These are phyloP conservation scores for Populus hybrid DNA, from an alignment of 441 rosid species.

Conservation along the genomic window DNA sequence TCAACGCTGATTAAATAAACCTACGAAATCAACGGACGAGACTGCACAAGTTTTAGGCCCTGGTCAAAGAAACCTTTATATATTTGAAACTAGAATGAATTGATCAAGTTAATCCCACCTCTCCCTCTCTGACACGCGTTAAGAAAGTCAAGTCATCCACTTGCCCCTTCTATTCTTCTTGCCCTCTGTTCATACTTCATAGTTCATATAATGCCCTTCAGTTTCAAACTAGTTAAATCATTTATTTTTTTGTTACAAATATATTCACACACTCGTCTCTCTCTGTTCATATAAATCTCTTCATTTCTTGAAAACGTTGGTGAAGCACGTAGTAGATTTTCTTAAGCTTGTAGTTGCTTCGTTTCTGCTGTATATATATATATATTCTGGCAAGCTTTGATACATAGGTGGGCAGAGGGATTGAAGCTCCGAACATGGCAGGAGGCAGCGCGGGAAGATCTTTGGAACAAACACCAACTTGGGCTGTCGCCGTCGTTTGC, in stretches of 20 bases:
- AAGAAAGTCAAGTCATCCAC: neutral
- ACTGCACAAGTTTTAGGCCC: neutral
- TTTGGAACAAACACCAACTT: constrained; percentile 77
- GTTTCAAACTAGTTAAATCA: too few species aligned
- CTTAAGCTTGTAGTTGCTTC: neutral
- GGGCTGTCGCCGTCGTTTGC: constrained; percentile 89
- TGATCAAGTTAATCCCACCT: neutral
- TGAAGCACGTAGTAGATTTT: too few species aligned
- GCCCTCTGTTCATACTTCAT: too few species aligned
- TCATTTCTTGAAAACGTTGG: too few species aligned
- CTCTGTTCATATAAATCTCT: neutral
- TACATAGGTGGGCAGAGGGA: neutral
- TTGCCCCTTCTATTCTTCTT: neutral
- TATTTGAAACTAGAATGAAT: too few species aligned
- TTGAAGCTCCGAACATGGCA: constrained; percentile 29
- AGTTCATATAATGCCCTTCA: too few species aligned
- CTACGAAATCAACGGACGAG: neutral
- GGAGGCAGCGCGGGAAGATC: constrained; percentile 37
- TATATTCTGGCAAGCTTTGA: too few species aligned
- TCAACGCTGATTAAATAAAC: neutral
- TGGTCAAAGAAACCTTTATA: neutral
- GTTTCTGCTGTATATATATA: neutral
- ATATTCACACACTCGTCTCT: too few species aligned
- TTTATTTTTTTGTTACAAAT: too few species aligned
- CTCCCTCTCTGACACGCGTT: neutral